Percentiles rank a stretch among this genome's conserved stretches.
Evolutionary conservation across 2,329 filamentous ascomycete genomes (phyloP).

Genomic region (Plenodomus lindquistii): DNA sequence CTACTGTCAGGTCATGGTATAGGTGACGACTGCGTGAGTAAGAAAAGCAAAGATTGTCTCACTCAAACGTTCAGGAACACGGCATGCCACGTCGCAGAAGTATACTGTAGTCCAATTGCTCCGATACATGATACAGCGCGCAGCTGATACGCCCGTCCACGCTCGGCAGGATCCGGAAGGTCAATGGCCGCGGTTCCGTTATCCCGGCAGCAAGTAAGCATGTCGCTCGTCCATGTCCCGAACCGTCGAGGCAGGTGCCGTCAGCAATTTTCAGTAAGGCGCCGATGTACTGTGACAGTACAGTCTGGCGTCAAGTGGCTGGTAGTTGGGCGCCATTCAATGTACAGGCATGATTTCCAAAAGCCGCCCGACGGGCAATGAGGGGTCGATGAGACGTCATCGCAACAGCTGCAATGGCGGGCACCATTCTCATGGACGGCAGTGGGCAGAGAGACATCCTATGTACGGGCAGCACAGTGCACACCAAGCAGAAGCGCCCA

Average conservation of each 20-base stretch:
- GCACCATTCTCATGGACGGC: not conserved
- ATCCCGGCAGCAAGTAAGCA: slow-evolving; percentile 20
- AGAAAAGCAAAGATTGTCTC: no score
- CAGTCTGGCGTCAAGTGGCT: slow-evolving; percentile 1
- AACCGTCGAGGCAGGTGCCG: slow-evolving; percentile 11
- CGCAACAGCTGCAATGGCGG: slow-evolving; percentile 2
- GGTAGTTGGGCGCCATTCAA: not conserved
- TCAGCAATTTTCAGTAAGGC: slow-evolving; percentile 13
- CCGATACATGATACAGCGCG: slow-evolving; percentile 4
- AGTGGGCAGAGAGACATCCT: no score
- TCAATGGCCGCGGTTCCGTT: slow-evolving; percentile 22
- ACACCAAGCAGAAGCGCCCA: not conserved
- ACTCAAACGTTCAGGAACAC: not conserved
- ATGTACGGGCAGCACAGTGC: not conserved
- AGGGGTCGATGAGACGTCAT: slow-evolving; percentile 22
- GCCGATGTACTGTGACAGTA: slow-evolving; percentile 11
- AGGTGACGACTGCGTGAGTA: no score
- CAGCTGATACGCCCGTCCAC: slow-evolving; percentile 5
- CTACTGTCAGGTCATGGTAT: no score
- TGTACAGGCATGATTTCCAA: not conserved
- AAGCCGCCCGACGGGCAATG: slow-evolving; percentile 1
- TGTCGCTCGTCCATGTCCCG: slow-evolving; percentile 18
- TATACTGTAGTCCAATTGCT: not conserved
- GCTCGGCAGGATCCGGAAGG: slow-evolving; percentile 25
- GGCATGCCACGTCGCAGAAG: not conserved